Base-by-base conservation (phyloP, 2,329 filamentous ascomycete genomes). In the Cladobotryum mycophilum region DNA sequence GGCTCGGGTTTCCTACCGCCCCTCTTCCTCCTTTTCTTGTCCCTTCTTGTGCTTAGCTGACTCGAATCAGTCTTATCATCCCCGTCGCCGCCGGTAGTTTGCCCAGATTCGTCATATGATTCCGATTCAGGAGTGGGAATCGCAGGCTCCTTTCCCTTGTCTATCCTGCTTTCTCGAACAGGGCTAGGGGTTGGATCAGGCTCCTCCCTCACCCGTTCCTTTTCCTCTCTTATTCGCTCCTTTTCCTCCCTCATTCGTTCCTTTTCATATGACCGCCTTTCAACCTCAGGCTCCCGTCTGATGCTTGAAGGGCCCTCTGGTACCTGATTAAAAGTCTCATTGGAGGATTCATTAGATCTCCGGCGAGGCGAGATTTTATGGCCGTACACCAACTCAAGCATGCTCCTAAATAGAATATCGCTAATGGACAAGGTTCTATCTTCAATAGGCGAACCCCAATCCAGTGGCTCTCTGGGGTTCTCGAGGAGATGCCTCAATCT, bases 321-420 rank as follows among this genome's bases (percentile, higher is more conserved):
- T 45, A 33, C n/a, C 13, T 45, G n/a, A 35, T 13, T n/a, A 36
- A 13, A 15, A 15, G 11, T 3, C n/a, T 34, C 22, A 9, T 20
- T 8, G 9, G 25, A 30, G 8, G 9, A 7, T 30, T 30, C 25
- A 30, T 30, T 8, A 34, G 33, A 15, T 17, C 30, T 20, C 8
- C 36, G 20, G 14, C 17, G 36, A 25, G 18, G 11, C n/a, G 6
- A 22, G 18, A 20, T 5, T 5, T 18, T 25, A 8, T 47, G 25
- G 3, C 47, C 49, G 13, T 20, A 45, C 14, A 48, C 20, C 9
- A 49, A 40, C 30, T 49, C 50, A 4, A 46, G 14, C 13, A 52
- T 15, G 22, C 42, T 45, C 35, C 17, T 40, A 22, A 49, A 49
- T 1, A 52, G 42, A 3, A 52, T 41, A 5, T 52, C 50, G 13